Evolutionary conservation across 1,284 basidiomycete genomes (phyloP), one percentile per base, ranked within the genome.

Genomic region (Leccinum ponderosum): DNA sequence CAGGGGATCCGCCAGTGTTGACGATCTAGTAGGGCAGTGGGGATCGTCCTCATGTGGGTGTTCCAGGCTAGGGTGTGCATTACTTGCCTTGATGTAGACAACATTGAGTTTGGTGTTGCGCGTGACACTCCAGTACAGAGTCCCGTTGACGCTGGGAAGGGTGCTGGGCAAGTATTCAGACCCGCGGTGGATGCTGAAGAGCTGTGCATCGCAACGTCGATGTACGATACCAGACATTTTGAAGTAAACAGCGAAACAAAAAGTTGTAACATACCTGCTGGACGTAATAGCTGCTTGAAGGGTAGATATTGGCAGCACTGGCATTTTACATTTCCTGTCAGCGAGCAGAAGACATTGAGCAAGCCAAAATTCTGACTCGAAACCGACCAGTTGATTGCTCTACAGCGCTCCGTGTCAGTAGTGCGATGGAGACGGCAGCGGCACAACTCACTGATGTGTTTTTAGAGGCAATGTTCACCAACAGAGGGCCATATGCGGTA

Each of bases 351-450:
- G 17, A 39, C 11, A 11, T 59, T 15, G 14, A 2, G n/a, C 53
- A 31, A 6, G 7, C 7, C 20, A 29, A n/a, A 4, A 72, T 2
- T 14, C 84, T 73, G 61, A 86, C 86, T 87, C 87, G 66, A 87
- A 90, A n/a, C n/a, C n/a, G n/a, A n/a, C n/a, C n/a, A 62, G 76
- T 90, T 86, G 0, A 87, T 87, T 0, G 86, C 6, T 86, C 69
- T 69, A 20, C 4, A 33, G 6, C 29, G 3, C 22, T 48, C 20
- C 12, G 12, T 48, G 9, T 64, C 11, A 66, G 57, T 33, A 7
- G 14, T 8, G 4, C n/a, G 4, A 8, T 52, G 17, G 35, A 42
- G 35, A 31, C 7, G 47, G 6, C 20, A 48, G 12, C 8, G 5
- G 6, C 3, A 48, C 20, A 48, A 48, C 47, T 48, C 22, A 5